A percentile compares a stretch with the other conserved stretches of the same genome.
phyloP scores from a whole-genome alignment of 1,139 yeast genomes.

The Casaregolazyma lundiana region DNA sequence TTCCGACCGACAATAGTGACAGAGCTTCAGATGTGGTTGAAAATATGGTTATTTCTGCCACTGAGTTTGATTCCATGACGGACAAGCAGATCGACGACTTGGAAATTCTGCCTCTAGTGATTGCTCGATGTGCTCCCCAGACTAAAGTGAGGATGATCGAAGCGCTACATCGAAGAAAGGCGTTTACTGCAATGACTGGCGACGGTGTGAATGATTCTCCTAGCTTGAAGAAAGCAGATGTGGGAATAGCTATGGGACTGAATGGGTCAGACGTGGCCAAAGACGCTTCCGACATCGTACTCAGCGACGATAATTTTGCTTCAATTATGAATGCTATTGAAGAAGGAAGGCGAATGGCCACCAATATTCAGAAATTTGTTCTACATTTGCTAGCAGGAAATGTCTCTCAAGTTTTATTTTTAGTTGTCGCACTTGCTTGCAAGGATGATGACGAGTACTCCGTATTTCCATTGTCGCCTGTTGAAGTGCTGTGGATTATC shows the following conservation, averaged over 20 bases:
- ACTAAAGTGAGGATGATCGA: slow-evolving; percentile 82
- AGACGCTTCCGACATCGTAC: slow-evolving; percentile 72
- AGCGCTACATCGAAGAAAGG: slow-evolving; percentile 67
- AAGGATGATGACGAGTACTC: slow-evolving; percentile 55
- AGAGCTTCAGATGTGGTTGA: slow-evolving; percentile 57
- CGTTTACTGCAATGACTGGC: slow-evolving; percentile 81
- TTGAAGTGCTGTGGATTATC: slow-evolving; percentile 75
- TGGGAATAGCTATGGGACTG: slow-evolving; percentile 82
- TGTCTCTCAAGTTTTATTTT: slow-evolving; percentile 69
- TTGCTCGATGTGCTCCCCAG: slow-evolving; percentile 83
- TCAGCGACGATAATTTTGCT: slow-evolving; percentile 71
- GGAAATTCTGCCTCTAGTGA: slow-evolving; percentile 71
- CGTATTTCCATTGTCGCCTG: slow-evolving; percentile 75
- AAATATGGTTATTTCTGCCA: slow-evolving; percentile 73
- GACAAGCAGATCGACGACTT: slow-evolving; percentile 62
- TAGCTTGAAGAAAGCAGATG: slow-evolving; percentile 71
- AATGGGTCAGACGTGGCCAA: slow-evolving; percentile 80
- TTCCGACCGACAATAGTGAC: slow-evolving; percentile 65
- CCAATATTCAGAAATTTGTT: slow-evolving; percentile 78
- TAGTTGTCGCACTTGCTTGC: slow-evolving; percentile 69
- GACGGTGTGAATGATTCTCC: slow-evolving; percentile 88
- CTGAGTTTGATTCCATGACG: slow-evolving; percentile 59
- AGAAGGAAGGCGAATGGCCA: slow-evolving; percentile 79
- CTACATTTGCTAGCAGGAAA: slow-evolving; percentile 73
- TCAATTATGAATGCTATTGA: slow-evolving; percentile 73